Conservation (phyloP, 805 yeast genomes). For the Kuraishia ogatae region DNA sequence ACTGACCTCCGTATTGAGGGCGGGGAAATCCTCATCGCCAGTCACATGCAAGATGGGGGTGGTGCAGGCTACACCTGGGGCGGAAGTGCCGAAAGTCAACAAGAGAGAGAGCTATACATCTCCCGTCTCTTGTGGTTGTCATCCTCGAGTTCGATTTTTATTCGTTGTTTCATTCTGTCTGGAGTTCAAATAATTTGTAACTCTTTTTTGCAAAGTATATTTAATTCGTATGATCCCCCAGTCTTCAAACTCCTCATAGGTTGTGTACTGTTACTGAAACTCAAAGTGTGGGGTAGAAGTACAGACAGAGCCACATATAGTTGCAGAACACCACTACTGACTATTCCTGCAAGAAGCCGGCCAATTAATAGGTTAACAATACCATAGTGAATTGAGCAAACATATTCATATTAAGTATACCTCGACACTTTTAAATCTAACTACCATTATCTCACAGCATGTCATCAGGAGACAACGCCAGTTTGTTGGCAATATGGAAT, state of each 20-base stretch:
- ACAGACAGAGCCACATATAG: background rate
- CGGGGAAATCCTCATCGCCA: background rate
- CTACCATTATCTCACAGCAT: background rate
- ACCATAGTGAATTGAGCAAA: too few relatives aligned
- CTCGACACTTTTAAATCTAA: too few relatives aligned
- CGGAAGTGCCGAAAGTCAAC: slow-evolving; percentile 4
- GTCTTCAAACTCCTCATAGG: too few relatives aligned
- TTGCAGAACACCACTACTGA: too few relatives aligned
- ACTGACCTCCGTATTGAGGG: background rate
- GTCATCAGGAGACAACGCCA: slow-evolving; percentile 1
- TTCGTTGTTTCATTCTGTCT: too few relatives aligned
- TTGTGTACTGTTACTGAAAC: background rate
- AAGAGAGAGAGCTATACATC: background rate
- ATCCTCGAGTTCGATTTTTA: too few relatives aligned
- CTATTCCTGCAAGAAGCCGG: too few relatives aligned
- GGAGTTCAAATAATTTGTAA: too few relatives aligned
- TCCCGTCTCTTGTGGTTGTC: background rate
- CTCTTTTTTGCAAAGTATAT: too few relatives aligned
- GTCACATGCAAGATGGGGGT: background rate
- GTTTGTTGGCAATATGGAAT: slow-evolving; percentile 23
- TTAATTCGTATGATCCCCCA: too few relatives aligned
- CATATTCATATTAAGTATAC: too few relatives aligned
- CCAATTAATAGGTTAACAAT: too few relatives aligned
- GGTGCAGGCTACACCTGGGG: background rate
- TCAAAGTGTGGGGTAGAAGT: background rate